Conservation (phyloP, 805 yeast species). For the Wickerhamiella spandovensis region DNA sequence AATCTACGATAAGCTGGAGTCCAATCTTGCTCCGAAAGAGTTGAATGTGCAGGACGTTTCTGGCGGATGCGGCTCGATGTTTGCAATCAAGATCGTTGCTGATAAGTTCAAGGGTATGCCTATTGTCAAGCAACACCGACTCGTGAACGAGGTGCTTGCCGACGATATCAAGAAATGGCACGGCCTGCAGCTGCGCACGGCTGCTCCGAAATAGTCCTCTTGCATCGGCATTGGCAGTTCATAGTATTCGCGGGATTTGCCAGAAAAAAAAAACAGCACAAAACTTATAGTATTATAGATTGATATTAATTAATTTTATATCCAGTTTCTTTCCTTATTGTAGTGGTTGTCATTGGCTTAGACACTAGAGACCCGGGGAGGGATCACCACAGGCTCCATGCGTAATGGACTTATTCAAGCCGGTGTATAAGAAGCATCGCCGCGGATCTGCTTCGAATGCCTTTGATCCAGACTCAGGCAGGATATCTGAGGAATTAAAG, state of each 20-base stretch:
- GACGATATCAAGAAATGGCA: slow-evolving; percentile 91
- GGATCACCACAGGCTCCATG: not conserved
- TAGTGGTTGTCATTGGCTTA: no score
- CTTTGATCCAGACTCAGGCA: slow-evolving; percentile 9
- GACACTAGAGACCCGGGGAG: not conserved
- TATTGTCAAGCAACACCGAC: slow-evolving; percentile 82
- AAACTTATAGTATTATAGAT: no score
- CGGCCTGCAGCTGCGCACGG: slow-evolving; percentile 78
- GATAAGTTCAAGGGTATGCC: slow-evolving; percentile 62
- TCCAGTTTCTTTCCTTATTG: no score
- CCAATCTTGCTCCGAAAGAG: slow-evolving; percentile 44
- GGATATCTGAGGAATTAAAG: not conserved
- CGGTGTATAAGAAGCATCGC: slow-evolving; percentile 17
- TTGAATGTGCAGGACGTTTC: slow-evolving; percentile 70
- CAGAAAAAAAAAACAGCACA: no score
- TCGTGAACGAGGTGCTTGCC: slow-evolving; percentile 68
- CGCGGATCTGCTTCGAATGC: slow-evolving; percentile 6
- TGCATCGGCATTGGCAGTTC: no score
- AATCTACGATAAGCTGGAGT: slow-evolving; percentile 41
- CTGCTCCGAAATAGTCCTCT: slow-evolving; percentile 24
- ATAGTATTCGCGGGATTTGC: no score
- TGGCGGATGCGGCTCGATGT: slow-evolving; percentile 98
- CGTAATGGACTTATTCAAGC: slow-evolving; percentile 18
- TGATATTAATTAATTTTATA: no score
- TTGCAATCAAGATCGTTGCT: slow-evolving; percentile 68